phyloP scores from a whole-genome alignment of 1,284 basidiomycete genomes.

The Cryptococcus floricola region DNA sequence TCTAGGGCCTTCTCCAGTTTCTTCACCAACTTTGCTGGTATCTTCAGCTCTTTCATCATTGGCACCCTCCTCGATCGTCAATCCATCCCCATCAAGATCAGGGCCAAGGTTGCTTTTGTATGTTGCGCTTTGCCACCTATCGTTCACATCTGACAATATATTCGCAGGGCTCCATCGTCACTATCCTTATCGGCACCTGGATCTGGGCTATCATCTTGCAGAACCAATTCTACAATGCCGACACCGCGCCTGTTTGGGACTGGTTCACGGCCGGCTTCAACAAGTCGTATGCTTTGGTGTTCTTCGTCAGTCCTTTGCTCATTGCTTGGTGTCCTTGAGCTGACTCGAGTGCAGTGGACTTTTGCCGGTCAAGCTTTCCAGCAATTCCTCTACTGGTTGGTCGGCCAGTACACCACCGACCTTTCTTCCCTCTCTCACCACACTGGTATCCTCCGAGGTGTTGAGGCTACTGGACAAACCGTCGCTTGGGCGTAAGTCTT shows the following conservation, averaged over 20 bases:
- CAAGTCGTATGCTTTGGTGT: constrained; percentile 22
- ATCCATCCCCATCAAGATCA: constrained; percentile 23
- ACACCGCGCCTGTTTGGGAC: constrained; percentile 19
- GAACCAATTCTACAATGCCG: constrained; percentile 19
- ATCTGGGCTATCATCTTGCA: constrained; percentile 32
- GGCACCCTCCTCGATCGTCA: constrained; percentile 28
- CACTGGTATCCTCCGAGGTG: constrained; percentile 26
- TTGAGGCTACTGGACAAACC: constrained; percentile 28
- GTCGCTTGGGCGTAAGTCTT: constrained; percentile 31
- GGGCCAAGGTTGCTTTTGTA: constrained; percentile 26
- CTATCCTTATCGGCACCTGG: constrained; percentile 28
- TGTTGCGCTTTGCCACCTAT: not conserved
- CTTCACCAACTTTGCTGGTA: constrained; percentile 33
- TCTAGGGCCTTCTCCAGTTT: constrained; percentile 34
- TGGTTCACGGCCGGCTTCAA: constrained; percentile 26
- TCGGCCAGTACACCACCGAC: constrained; percentile 28
- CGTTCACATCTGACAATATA: not conserved
- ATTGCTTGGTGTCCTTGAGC: too few species aligned
- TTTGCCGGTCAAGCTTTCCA: constrained; percentile 31
- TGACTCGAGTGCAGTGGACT: constrained; percentile 6
- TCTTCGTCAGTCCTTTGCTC: constrained; percentile 9
- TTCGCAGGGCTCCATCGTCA: constrained; percentile 17
- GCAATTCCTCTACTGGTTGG: constrained; percentile 29
- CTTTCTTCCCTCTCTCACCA: constrained; percentile 17
- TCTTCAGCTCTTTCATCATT: constrained; percentile 29